phyloP scores from a whole-genome alignment of 208 protist species.

The Acanthamoeba divionensis region DNA sequence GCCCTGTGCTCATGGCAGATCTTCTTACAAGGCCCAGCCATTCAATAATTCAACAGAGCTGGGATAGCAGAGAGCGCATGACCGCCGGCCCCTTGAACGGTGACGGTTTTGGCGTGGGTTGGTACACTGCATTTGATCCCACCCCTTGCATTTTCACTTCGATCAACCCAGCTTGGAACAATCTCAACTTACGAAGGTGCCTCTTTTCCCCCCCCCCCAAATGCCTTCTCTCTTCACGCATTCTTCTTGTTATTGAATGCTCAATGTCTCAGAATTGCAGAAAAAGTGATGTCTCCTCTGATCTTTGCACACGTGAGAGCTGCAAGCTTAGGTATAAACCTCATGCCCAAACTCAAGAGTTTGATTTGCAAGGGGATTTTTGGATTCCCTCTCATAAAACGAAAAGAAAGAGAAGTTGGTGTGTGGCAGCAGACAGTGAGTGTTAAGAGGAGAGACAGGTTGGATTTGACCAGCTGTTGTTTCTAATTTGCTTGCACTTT shows the following conservation, averaged over 20 bases:
- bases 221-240: no score
- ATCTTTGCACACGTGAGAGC: slow-evolving; percentile 45
- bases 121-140: slow-evolving; percentile 49
- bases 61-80: slow-evolving; percentile 32
- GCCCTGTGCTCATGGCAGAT: slow-evolving; percentile 23
- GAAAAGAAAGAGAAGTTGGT: no score
- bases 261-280: slow-evolving; percentile 17
- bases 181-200: slow-evolving; percentile 50
- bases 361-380: no score
- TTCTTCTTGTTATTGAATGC: no score
- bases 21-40: slow-evolving; percentile 33
- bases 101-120: slow-evolving; percentile 53
- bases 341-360: no score
- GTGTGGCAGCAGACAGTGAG: no score
- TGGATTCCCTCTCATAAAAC: no score
- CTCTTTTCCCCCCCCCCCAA: no score
- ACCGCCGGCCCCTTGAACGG: slow-evolving; percentile 45
- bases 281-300: slow-evolving; percentile 44
- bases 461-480: not conserved
- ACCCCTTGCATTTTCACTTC: slow-evolving; percentile 50
- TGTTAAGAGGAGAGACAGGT: no score
- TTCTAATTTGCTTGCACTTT: not conserved
- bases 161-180: slow-evolving; percentile 58
- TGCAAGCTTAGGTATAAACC: slow-evolving; percentile 18
- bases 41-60: slow-evolving; percentile 43